These are phyloP conservation scores for Lasiodiplodia sp. DNA, from an alignment of 2,329 filamentous ascomycete species.

Conservation along the genomic window DNA sequence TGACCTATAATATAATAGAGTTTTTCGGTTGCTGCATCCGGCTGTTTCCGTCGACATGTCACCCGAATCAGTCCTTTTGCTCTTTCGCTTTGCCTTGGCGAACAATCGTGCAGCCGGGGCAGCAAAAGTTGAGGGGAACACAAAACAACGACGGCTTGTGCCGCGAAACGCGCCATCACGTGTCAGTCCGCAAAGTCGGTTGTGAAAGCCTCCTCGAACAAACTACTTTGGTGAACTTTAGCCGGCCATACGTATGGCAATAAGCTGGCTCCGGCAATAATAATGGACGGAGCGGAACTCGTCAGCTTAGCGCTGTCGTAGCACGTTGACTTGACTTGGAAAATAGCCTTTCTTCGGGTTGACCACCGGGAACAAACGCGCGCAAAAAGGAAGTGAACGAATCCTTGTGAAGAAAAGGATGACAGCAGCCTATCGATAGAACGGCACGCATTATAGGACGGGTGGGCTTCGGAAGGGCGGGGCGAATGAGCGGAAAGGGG, in stretches of 20 bases:
- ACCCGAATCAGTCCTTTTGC: too few relatives aligned
- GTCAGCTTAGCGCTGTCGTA: not conserved
- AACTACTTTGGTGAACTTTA: too few relatives aligned
- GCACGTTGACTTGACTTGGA: not conserved
- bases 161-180: not conserved
- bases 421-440: not conserved
- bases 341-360: not conserved
- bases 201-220: too few relatives aligned
- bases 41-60: not conserved
- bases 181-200: not conserved
- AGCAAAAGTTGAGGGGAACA: not conserved
- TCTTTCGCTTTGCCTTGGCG: too few relatives aligned
- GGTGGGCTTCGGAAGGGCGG: conserved; percentile 5
- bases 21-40: not conserved
- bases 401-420: not conserved
- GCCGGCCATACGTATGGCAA: too few relatives aligned
- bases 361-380: not conserved
- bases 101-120: too few relatives aligned
- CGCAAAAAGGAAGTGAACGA: not conserved
- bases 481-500: not conserved
- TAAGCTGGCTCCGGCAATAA: too few relatives aligned
- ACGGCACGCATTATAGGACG: not conserved
- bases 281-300: too few relatives aligned
- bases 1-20: not conserved
- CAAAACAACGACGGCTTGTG: not conserved